Conservation (phyloP, 2,329 filamentous ascomycete species). For the Ustulina deusta region DNA sequence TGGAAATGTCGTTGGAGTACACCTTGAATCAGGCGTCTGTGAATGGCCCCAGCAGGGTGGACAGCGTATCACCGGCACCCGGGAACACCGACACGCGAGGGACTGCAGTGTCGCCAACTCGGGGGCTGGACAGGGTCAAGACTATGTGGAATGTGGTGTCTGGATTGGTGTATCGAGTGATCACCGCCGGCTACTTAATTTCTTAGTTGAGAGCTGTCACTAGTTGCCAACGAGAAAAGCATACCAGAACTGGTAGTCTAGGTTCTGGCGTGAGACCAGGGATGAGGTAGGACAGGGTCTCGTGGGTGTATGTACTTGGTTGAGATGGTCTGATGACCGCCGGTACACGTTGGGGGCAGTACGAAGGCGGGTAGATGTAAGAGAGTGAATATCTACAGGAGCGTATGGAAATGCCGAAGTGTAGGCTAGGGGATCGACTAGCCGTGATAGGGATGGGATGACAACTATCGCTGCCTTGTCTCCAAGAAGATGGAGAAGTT, state of each 20-base stretch:
- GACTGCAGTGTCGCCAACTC: slow-evolving; percentile 40
- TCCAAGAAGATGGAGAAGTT: slow-evolving; percentile 31
- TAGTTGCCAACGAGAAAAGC: slow-evolving; percentile 2
- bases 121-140: background rate
- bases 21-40: slow-evolving; percentile 33
- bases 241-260: slow-evolving; percentile 16
- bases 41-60: slow-evolving; percentile 18
- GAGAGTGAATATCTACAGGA: slow-evolving; percentile 8
- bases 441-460: background rate
- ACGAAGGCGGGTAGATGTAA: background rate
- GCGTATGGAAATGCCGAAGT: slow-evolving; percentile 2
- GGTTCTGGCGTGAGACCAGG: background rate
- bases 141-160: slow-evolving; percentile 5
- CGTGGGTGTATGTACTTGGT: slow-evolving; percentile 4
- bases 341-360: slow-evolving; percentile 6
- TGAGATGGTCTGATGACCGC: slow-evolving; percentile 8
- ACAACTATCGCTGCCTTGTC: slow-evolving; percentile 16
- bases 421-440: slow-evolving; percentile 20
- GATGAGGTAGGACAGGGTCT: slow-evolving; percentile 1
- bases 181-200: background rate
- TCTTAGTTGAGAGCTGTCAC: slow-evolving; percentile 17
- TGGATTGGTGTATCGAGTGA: slow-evolving; percentile 10
- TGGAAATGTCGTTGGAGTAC: slow-evolving; percentile 36
- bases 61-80: slow-evolving; percentile 35
- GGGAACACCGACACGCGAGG: slow-evolving; percentile 36